A percentile compares a stretch with the other conserved stretches of the same genome.
Conservation (phyloP, 768 basidiomycete species). For the Mycena crocata region DNA sequence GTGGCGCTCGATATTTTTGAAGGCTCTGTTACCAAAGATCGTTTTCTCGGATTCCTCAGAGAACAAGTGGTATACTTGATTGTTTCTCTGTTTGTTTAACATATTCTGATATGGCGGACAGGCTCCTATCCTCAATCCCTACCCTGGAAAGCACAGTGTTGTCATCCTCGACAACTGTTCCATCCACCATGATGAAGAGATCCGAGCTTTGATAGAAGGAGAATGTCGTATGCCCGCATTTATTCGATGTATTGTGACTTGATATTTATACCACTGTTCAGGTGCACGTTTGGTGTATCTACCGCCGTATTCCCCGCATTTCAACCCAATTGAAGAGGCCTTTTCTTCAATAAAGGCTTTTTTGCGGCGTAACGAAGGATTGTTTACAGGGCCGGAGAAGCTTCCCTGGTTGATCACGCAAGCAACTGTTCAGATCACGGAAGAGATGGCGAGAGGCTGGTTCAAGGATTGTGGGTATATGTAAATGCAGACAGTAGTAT, state of each 20-base stretch:
- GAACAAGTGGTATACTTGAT: conserved; percentile 42
- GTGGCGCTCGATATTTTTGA: conserved; percentile 48
- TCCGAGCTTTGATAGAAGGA: conserved; percentile 43
- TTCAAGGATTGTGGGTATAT: conserved; percentile 32
- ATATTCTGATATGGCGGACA: conserved; percentile 33
- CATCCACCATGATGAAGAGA: conserved; percentile 52
- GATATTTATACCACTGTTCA: background rate
- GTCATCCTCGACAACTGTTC: conserved; percentile 54
- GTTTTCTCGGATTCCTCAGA: conserved; percentile 44
- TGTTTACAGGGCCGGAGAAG: conserved; percentile 10
- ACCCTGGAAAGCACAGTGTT: conserved; percentile 47
- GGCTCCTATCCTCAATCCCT: conserved; percentile 46
- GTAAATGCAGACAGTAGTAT: background rate
- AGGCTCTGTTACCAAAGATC: conserved; percentile 48
- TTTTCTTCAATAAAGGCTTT: conserved; percentile 45
- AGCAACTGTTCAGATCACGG: conserved; percentile 19
- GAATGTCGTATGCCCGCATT: conserved; percentile 35
- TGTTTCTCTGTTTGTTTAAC: background rate
- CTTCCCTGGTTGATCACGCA: conserved; percentile 34
- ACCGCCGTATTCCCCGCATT: conserved; percentile 48
- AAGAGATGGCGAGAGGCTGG: conserved; percentile 32
- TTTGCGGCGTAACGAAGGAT: conserved; percentile 21
- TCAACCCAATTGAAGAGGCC: conserved; percentile 49
- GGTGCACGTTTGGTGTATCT: conserved; percentile 35
- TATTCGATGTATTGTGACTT: background rate